Evolutionary conservation across 352 stramenopile species (phyloP).

Genomic region (Pythium dissotocum): DNA sequence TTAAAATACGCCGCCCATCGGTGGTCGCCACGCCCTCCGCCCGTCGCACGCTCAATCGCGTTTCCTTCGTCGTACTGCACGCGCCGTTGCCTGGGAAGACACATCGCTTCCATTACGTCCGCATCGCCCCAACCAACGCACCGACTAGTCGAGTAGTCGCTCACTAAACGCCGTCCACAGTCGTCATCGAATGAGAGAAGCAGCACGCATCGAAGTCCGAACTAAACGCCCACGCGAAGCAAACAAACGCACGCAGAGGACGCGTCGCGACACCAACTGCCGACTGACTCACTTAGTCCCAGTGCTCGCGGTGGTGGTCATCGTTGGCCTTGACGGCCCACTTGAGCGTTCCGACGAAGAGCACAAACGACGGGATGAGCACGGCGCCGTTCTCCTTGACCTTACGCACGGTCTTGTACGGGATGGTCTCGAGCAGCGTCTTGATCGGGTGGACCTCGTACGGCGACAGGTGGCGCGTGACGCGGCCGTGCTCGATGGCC

Average conservation of each 20-base stretch:
- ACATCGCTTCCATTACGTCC: too few relatives aligned
- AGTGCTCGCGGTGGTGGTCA: slow-evolving; percentile 76
- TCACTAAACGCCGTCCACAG: too few relatives aligned
- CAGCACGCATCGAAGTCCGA: too few relatives aligned
- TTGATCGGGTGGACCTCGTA: slow-evolving; percentile 67
- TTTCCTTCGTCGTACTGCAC: not conserved
- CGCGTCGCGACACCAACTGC: not conserved
- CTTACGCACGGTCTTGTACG: slow-evolving; percentile 79
- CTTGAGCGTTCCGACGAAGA: slow-evolving; percentile 73
- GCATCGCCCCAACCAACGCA: too few relatives aligned
- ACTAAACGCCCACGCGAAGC: not conserved
- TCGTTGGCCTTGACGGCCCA: slow-evolving; percentile 77
- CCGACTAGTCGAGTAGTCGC: too few relatives aligned
- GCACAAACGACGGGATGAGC: slow-evolving; percentile 60
- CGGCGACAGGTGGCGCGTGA: slow-evolving; percentile 71
- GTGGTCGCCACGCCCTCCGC: not conserved
- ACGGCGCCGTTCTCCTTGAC: slow-evolving; percentile 77
- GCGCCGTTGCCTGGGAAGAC: too few relatives aligned
- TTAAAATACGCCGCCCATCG: not conserved
- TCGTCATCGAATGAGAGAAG: too few relatives aligned
- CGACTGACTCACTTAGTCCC: slow-evolving; percentile 54
- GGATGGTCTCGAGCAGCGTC: slow-evolving; percentile 69
- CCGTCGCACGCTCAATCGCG: too few relatives aligned
- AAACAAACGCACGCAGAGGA: too few relatives aligned
- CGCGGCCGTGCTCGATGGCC: slow-evolving; percentile 53